Evolutionary conservation across 345 rosid genomes (phyloP).

Genomic region (Schrenkiella parvula): DNA sequence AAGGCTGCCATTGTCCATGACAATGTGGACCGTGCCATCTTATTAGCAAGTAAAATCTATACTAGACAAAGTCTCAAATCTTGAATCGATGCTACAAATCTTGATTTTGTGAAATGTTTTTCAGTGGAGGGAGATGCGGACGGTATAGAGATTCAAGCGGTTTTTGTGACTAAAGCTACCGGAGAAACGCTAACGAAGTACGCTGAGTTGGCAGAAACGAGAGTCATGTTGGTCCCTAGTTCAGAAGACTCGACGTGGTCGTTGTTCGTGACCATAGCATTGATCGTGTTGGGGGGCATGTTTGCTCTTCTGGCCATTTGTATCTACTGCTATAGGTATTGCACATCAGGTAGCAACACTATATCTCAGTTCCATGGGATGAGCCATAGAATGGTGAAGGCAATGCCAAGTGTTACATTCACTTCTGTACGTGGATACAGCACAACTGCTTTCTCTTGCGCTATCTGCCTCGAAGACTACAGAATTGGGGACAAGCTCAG

Average conservation of each 20-base stretch:
- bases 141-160: constrained; percentile 67
- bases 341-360: constrained; percentile 42
- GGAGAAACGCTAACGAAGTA: constrained; percentile 58
- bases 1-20: constrained; percentile 66
- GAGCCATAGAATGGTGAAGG: constrained; percentile 72
- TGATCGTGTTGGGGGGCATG: constrained; percentile 60
- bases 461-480: constrained; percentile 90
- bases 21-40: constrained; percentile 42
- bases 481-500: constrained; percentile 82
- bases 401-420: constrained; percentile 82
- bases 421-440: constrained; percentile 64
- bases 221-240: constrained; percentile 64
- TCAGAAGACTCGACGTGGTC: constrained; percentile 70
- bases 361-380: constrained; percentile 65
- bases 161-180: constrained; percentile 58
- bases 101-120: not conserved
- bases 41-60: constrained; percentile 59
- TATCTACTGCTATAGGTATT: constrained; percentile 65
- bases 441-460: constrained; percentile 67
- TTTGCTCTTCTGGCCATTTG: constrained; percentile 66
- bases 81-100: not conserved
- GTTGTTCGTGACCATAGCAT: constrained; percentile 53
- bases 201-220: constrained; percentile 42
- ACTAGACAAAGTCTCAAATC: not conserved
- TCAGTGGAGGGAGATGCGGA: constrained; percentile 66